Base-by-base conservation (phyloP, 805 yeast genomes). In the Candida pseudofarinosa region DNA sequence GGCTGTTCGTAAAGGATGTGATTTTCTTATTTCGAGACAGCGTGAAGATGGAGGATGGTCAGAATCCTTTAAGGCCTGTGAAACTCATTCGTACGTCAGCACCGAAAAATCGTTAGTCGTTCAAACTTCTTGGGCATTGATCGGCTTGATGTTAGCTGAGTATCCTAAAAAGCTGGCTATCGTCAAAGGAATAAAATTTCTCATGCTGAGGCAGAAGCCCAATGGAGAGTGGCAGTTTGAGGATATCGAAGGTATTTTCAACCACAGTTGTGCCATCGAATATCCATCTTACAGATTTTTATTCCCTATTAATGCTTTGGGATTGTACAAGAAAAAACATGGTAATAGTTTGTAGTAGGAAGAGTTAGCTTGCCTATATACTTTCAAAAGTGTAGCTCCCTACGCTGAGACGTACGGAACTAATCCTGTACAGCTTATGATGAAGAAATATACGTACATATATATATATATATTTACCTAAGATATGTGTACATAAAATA, bases 11-110 rank as follows among this genome's bases (percentile, higher is more conserved):
- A 76, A 66, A 52, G 99, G 96, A 0, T 93, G 98, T 58, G 95
- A 89, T 38, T 93, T 88, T 61, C 59, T 93, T 14, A 83, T 82
- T 1, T 55, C 77, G 1, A 80, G 85, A 52, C 98, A 91, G 59
- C 72, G 83, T 55, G 63, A 58, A 3, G 98, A 93, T 62, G 99
- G 99, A 18, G 99, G 99, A 1, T 93, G 99, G 99, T 87, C 96
- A 43, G 99, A 93, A 63, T 77, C 87, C 6, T 88, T 91, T 87
- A 83, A 91, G 58, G 80, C 95, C 3, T 81, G 91, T 54, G 98
- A 91, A 58, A 75, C 90, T 0, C 80, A 77, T 46, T 71, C 83
- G 0, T 91, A 89, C 60, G 85, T 90, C 2, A 80, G 81, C 36
- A 76, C 80, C 12, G 67, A 68, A 2, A 71, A 69, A 18, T 80